phyloP scores from a whole-genome alignment of 129 eudicot genomes.

The Flaveria bidentis region DNA sequence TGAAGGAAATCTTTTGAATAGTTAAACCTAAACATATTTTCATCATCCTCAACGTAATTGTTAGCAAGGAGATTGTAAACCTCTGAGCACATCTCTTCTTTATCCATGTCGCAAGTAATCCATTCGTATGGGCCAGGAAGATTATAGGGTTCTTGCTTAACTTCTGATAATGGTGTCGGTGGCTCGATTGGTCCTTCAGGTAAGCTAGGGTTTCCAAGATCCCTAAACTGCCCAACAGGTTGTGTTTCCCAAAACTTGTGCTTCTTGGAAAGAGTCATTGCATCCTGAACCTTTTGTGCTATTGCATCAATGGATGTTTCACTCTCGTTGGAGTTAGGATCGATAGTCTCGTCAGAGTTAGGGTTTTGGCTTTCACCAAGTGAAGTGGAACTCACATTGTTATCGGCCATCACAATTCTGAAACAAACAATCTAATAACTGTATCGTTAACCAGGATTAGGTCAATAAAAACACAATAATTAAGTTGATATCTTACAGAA shows the following conservation, averaged over 20 bases:
- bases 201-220: conserved; percentile 42
- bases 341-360: conserved; percentile 34
- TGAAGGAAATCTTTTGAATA: conserved; percentile 57
- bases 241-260: conserved; percentile 79
- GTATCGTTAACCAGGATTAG: background rate
- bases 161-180: conserved; percentile 54
- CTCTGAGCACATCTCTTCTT: conserved; percentile 49
- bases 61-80: conserved; percentile 57
- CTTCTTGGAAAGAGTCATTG: conserved; percentile 45
- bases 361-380: conserved; percentile 39
- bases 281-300: conserved; percentile 57
- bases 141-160: conserved; percentile 65
- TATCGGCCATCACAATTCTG: conserved; percentile 41
- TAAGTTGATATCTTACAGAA: background rate
- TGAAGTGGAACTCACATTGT: conserved; percentile 36
- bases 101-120: conserved; percentile 67
- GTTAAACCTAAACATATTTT: conserved; percentile 67
- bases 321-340: conserved; percentile 15
- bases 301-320: conserved; percentile 49
- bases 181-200: conserved; percentile 64
- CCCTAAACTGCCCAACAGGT: conserved; percentile 70
- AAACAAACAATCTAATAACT: too few relatives aligned
- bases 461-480: background rate
- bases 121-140: conserved; percentile 62
- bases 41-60: conserved; percentile 73